Evolutionary conservation across 768 basidiomycete genomes (phyloP).

Genomic region (Leccinum uliginosum): DNA sequence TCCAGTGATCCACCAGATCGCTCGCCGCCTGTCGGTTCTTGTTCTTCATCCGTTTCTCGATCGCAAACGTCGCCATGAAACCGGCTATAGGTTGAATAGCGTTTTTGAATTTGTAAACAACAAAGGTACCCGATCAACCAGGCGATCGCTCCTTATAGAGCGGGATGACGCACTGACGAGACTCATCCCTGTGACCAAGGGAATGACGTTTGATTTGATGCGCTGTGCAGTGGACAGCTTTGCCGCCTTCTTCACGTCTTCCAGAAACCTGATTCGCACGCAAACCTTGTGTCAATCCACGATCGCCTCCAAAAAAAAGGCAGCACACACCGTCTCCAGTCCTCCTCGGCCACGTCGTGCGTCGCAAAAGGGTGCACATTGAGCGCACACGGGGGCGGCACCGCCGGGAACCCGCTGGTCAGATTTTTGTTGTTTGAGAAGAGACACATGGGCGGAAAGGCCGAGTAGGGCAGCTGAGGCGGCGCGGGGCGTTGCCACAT

Average conservation of each 20-base stretch:
- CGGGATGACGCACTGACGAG: constrained; percentile 15
- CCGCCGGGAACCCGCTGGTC: constrained; percentile 39
- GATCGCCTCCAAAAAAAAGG: neutral
- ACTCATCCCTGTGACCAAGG: constrained; percentile 28
- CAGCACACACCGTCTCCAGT: constrained; percentile 42
- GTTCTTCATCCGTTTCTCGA: constrained; percentile 27
- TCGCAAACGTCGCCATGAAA: constrained; percentile 9
- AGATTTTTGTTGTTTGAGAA: constrained; percentile 27
- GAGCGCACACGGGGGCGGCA: constrained; percentile 37
- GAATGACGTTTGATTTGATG: constrained; percentile 29
- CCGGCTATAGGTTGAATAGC: constrained; percentile 13
- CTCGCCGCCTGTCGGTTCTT: constrained; percentile 38
- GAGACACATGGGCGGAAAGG: constrained; percentile 29
- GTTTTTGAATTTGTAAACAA: neutral
- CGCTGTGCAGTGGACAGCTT: constrained; percentile 33
- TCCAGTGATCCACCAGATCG: constrained; percentile 46
- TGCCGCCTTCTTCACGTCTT: constrained; percentile 33
- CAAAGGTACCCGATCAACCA: neutral
- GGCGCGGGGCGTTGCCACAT: constrained; percentile 25
- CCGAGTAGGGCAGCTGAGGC: constrained; percentile 10
- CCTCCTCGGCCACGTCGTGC: constrained; percentile 46
- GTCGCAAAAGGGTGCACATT: constrained; percentile 47
- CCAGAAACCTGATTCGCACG: constrained; percentile 30
- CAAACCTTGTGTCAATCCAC: neutral
- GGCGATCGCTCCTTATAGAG: neutral